Conservation (phyloP, 257 asterid species). For the Schizonepeta tenuifolia region DNA sequence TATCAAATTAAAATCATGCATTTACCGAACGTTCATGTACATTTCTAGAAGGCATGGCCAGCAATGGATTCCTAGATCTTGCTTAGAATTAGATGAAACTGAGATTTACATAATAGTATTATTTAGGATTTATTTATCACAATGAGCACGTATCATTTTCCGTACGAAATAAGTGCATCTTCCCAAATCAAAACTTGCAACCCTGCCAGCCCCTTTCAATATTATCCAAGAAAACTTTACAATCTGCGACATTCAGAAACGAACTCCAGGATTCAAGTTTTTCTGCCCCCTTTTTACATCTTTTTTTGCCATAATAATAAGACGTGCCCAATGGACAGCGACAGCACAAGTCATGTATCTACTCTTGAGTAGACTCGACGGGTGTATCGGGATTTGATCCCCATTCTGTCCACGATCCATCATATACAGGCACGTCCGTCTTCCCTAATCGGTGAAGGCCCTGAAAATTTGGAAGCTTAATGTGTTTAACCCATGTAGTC, state of each 20-base stretch:
- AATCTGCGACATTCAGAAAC: not conserved
- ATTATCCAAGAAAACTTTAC: not conserved
- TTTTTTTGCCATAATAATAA: not conserved
- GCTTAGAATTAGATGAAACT: not conserved
- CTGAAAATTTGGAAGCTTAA: constrained; percentile 41
- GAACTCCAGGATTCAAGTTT: not conserved
- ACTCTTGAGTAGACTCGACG: constrained; percentile 29
- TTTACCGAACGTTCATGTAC: too few relatives aligned
- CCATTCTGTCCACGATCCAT: constrained; percentile 99
- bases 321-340: not conserved
- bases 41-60: not conserved
- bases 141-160: not conserved
- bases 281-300: not conserved
- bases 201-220: not conserved
- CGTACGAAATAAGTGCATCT: not conserved
- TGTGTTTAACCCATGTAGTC: constrained; percentile 6
- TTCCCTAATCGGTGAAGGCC: constrained; percentile 87
- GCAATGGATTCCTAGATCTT: not conserved
- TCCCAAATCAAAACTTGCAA: not conserved
- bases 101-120: not conserved
- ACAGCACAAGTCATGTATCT: not conserved
- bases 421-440: constrained; percentile 75
- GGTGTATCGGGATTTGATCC: constrained; percentile 70
- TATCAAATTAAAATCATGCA: too few relatives aligned
- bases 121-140: not conserved